These are phyloP conservation scores for Globisporangium abappressorium DNA, from an alignment of 352 stramenopile genomes.

Conservation along the genomic window DNA sequence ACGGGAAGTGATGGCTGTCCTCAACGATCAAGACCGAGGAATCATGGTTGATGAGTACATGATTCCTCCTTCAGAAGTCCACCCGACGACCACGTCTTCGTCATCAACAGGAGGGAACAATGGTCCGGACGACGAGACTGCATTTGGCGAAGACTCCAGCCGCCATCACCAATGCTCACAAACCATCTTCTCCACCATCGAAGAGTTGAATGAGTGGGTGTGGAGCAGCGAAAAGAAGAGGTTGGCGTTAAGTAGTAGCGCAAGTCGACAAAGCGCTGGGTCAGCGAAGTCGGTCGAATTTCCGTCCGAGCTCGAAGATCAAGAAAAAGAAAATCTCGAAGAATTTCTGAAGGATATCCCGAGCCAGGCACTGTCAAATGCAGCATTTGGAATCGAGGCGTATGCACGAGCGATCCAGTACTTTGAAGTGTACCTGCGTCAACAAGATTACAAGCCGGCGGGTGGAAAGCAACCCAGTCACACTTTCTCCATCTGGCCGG, in stretches of 20 bases:
- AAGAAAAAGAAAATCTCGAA: constrained; percentile 75
- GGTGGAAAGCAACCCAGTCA: constrained; percentile 4
- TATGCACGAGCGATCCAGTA: constrained; percentile 75
- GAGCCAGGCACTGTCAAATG: constrained; percentile 59
- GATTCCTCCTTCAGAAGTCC: constrained; percentile 29
- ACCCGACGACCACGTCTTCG: constrained; percentile 7
- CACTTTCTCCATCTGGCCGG: constrained; percentile 21
- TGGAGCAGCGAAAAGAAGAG: constrained; percentile 84
- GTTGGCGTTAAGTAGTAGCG: constrained; percentile 50
- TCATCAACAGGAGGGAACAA: constrained; percentile 1
- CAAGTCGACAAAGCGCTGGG: constrained; percentile 32
- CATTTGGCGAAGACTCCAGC: constrained; percentile 61
- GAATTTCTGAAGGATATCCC: constrained; percentile 77
- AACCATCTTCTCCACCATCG: constrained; percentile 82
- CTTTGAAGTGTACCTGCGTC: constrained; percentile 67
- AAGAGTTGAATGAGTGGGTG: constrained; percentile 88
- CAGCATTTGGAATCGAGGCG: constrained; percentile 64
- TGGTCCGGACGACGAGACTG: constrained; percentile 15
- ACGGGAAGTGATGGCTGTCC: constrained; percentile 75
- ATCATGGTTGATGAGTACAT: constrained; percentile 54
- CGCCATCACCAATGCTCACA: constrained; percentile 84
- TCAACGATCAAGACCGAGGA: constrained; percentile 66
- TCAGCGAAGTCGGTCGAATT: constrained; percentile 36
- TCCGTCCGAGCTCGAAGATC: constrained; percentile 59
- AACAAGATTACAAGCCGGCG: constrained; percentile 30